These are phyloP conservation scores for Carnegiea gigantea DNA, from an alignment of 179 eudicot genomes.

Conservation along the genomic window DNA sequence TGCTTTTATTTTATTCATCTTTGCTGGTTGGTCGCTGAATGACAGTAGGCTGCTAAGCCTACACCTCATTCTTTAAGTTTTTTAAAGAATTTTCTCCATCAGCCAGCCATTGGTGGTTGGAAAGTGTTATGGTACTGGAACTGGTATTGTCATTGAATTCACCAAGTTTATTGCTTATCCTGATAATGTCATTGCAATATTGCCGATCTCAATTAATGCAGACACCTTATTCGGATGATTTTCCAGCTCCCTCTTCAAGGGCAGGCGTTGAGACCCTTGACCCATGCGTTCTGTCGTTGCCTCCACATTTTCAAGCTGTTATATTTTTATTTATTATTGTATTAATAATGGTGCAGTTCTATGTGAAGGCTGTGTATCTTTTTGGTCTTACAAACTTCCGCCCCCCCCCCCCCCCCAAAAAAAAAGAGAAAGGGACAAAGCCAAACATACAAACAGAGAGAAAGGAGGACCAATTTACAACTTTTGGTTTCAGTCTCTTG, in stretches of 20 bases:
- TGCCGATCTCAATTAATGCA: conserved; percentile 5
- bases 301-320: neutral
- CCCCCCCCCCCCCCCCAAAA: neutral
- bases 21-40: neutral
- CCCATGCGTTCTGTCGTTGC: neutral
- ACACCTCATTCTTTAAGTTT: neutral
- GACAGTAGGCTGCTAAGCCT: neutral
- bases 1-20: neutral
- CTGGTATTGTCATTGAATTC: neutral
- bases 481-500: neutral
- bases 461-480: too few relatives aligned
- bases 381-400: neutral
- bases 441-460: neutral
- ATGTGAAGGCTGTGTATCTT: neutral
- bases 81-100: neutral
- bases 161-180: neutral
- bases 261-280: neutral
- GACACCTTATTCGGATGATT: neutral
- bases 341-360: neutral
- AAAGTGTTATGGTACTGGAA: neutral
- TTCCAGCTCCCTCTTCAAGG: neutral
- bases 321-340: too few relatives aligned
- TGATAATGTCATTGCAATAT: neutral
- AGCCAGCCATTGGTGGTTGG: neutral
- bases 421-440: too few relatives aligned